phyloP scores from a whole-genome alignment of 2,329 filamentous ascomycete genomes.

The Magnaporthiopsis rhizophila region DNA sequence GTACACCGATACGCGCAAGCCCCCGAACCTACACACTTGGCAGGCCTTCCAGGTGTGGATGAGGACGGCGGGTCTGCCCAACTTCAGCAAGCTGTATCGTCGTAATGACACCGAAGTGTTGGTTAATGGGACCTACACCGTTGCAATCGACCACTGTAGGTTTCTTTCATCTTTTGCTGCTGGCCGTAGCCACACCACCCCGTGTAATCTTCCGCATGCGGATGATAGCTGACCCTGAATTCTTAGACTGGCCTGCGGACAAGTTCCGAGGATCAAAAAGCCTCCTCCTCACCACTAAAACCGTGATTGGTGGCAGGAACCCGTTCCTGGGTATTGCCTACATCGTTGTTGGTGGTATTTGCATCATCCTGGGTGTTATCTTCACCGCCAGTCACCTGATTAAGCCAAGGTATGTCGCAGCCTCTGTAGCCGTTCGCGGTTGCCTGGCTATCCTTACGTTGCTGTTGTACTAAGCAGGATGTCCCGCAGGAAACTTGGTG shows the following conservation, averaged over 20 bases:
- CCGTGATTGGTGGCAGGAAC: conserved; percentile 91
- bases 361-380: conserved; percentile 76
- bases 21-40: conserved; percentile 66
- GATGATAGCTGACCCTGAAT: conserved; percentile 6
- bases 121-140: conserved; percentile 61
- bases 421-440: conserved; percentile 1
- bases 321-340: conserved; percentile 95
- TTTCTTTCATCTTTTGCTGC: conserved; percentile 14
- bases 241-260: conserved; percentile 68
- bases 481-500: conserved; percentile 76
- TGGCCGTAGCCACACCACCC: neutral
- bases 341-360: conserved; percentile 86
- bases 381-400: conserved; percentile 90
- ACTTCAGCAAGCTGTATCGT: conserved; percentile 87
- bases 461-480: conserved; percentile 7
- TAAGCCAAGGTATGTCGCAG: conserved; percentile 64
- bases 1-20: conserved; percentile 57
- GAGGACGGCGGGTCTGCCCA: conserved; percentile 87
- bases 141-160: conserved; percentile 75
- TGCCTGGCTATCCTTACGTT: conserved; percentile 4
- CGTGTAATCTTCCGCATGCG: no score
- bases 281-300: conserved; percentile 80
- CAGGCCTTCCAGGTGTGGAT: conserved; percentile 98
- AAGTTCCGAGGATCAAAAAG: conserved; percentile 82
- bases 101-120: conserved; percentile 68